Base-by-base conservation (phyloP, 2,329 filamentous ascomycete species). In the Penicillium occitanis region DNA sequence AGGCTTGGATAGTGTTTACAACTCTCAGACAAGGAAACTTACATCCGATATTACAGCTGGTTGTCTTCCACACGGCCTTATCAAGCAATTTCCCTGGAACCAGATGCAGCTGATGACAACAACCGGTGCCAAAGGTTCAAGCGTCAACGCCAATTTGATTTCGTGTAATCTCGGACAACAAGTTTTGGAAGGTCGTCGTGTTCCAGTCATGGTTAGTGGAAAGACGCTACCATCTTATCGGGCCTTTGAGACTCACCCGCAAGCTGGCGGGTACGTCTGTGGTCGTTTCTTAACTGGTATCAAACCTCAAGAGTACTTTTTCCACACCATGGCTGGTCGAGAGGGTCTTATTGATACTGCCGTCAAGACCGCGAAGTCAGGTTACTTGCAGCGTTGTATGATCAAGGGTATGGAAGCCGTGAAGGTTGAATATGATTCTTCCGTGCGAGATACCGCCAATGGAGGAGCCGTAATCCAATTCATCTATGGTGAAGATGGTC, bases 41-140 rank as follows among this genome's bases (percentile, higher is more conserved):
- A 97, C 94, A 3, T 89, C 91, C 17, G 86, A 84, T 0, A 89
- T 98, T 53, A 96, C 93, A 10, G 84, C 84, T 57, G 86, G 87
- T 1, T 97, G 93, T 78, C 85, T 99, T 70, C 95, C 95, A 0
- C 80, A 82, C 22, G 92, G 91, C 50, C 86, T 99, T 33, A 88
- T 91, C 73, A 99, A 98, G 80, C 87, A 91, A 7, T 99, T 99
- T 79, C 95, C 95, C 0, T 90, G 90, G 75, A 99, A 99, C 75
- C 94, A 98, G 80, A 99, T 99, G 94, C 95, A 99, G 83, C 88
- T 91, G 70, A 99, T 99, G 95, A 99, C 95, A 25, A 91, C 90
- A 14, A 97, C 95, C 65, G 95, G 95, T 77, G 95, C 95, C 61
- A 99, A 99, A 81, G 95, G 95, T 76, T 91, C 88, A 64, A 84